These are phyloP conservation scores for Melastoma malabathricum DNA, from an alignment of 345 rosid genomes.

Conservation along the genomic window DNA sequence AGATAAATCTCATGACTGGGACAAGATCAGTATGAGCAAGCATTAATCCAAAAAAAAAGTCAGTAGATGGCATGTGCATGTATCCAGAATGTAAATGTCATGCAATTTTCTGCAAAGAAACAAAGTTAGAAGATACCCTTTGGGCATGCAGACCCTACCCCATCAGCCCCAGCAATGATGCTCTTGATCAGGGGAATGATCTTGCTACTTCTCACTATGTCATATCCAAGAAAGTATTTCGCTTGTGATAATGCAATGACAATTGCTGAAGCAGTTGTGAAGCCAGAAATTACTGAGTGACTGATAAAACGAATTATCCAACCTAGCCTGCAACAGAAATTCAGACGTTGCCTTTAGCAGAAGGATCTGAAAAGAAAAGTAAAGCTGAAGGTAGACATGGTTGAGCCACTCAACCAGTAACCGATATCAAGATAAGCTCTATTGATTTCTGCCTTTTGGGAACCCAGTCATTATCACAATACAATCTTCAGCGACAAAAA, in stretches of 20 bases:
- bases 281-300: slow-evolving; percentile 98
- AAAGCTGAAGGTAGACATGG: too few relatives aligned
- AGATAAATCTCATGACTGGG: too few relatives aligned
- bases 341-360: not conserved
- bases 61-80: too few relatives aligned
- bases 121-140: not conserved
- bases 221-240: slow-evolving; percentile 93
- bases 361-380: not conserved
- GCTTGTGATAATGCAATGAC: slow-evolving; percentile 89
- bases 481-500: too few relatives aligned
- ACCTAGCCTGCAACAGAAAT: slow-evolving; percentile 57
- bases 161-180: slow-evolving; percentile 72
- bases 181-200: slow-evolving; percentile 84
- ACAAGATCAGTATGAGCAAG: too few relatives aligned
- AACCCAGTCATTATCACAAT: too few relatives aligned
- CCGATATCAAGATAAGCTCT: too few relatives aligned
- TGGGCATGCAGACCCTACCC: slow-evolving; percentile 33
- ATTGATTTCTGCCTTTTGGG: too few relatives aligned
- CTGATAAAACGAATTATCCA: slow-evolving; percentile 99
- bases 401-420: too few relatives aligned
- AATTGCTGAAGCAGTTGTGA: slow-evolving; percentile 88
- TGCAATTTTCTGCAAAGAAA: too few relatives aligned
- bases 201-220: slow-evolving; percentile 64
- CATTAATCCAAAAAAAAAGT: too few relatives aligned
- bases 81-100: too few relatives aligned